Evolutionary conservation across 139 green algal species (phyloP), one percentile per base, ranked within the genome.

Genomic region (Edaphochlamys debaryana): DNA sequence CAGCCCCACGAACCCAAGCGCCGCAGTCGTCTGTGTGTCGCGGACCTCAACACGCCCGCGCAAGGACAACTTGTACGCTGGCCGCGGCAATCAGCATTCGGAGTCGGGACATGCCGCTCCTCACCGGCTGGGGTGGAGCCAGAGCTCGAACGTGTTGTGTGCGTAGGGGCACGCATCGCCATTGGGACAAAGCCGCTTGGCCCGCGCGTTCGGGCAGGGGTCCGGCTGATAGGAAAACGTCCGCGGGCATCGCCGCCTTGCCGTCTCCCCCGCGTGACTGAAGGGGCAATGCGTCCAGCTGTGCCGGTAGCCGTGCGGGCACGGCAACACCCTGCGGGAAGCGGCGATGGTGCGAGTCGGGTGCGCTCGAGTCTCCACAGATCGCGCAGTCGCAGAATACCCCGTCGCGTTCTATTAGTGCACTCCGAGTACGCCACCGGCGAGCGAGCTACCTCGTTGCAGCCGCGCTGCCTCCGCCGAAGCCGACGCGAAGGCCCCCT

Each of bases 191-290:
- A 64, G 77, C 7, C 80, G 70, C 60, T 83, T 73, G 30, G 52
- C 42, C 25, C 80, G 67, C 2, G 62, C 56, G n/a, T 82, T 69
- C 8, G 72, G 69, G 69, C 84, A 88, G 36, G 75, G 60, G 29
- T 80, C 56, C 2, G 75, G 38, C 37, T 90, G 93, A 88, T 99
- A 98, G 7, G 67, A 75, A 79, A 92, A 90, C 0, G 86, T 36
- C 13, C 92, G 86, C 4, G 95, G 94, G 84, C 98, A 94, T 3
- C 96, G 87, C 5, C 96, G 90, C 11, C 90, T 78, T 7, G 96
- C 96, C 67, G 97, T 98, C 89, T 99, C 96, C 6, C 97, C 93
- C 25, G 90, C 90, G 73, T 99, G 96, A 15, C 95, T 91, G 79
- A 98, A 99, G 9, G 94, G 94, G 86, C 96, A 98, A 58, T 93